A percentile compares a stretch with the other conserved stretches of the same genome.
phyloP scores from a whole-genome alignment of 2,329 filamentous ascomycete species.

The Xylaria sp. region DNA sequence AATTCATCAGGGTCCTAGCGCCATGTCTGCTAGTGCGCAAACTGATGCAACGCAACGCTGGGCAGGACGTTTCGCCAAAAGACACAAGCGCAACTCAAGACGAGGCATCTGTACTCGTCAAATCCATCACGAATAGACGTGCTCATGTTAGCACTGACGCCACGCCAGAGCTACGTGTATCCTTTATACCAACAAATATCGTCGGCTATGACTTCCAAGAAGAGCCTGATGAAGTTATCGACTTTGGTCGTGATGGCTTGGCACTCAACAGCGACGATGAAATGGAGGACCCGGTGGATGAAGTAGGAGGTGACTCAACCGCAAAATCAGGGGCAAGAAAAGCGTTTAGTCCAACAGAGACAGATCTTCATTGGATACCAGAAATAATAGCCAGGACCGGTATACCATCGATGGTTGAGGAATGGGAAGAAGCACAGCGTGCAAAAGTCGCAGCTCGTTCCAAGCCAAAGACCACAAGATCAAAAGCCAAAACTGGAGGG shows the following conservation, averaged over 20 bases:
- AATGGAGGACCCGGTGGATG: conserved; percentile 54
- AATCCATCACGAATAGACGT: conserved; percentile 73
- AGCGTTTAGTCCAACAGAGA: conserved; percentile 71
- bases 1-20: conserved; percentile 83
- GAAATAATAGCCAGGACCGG: conserved; percentile 72
- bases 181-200: conserved; percentile 78
- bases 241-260: conserved; percentile 62
- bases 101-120: conserved; percentile 66
- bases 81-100: conserved; percentile 53
- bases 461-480: conserved; percentile 41
- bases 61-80: conserved; percentile 42
- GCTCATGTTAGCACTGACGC: conserved; percentile 79
- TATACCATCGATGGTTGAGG: conserved; percentile 70
- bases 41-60: conserved; percentile 56
- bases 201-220: conserved; percentile 79
- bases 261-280: conserved; percentile 76
- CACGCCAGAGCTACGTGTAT: conserved; percentile 79
- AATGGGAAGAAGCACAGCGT: conserved; percentile 65
- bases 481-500: conserved; percentile 41
- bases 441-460: conserved; percentile 45
- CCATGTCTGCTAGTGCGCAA: conserved; percentile 77
- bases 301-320: conserved; percentile 42
- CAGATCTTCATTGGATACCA: conserved; percentile 75
- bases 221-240: conserved; percentile 72
- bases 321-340: conserved; percentile 49